These are phyloP conservation scores for Lactifluus pinguis DNA, from an alignment of 768 basidiomycete species.

Conservation along the genomic window DNA sequence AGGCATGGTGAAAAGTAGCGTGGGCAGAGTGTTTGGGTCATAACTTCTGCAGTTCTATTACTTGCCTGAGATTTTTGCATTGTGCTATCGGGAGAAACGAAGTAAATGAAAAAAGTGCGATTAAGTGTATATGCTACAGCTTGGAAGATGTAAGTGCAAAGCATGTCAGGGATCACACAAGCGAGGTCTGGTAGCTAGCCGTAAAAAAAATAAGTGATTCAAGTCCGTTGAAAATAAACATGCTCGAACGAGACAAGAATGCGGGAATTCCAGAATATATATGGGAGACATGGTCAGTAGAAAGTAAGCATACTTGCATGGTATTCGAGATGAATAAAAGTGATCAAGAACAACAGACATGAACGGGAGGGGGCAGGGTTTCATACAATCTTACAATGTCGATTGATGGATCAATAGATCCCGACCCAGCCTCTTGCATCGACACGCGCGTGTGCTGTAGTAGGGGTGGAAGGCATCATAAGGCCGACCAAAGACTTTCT, in stretches of 20 bases:
- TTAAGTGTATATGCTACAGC: slow-evolving; percentile 13
- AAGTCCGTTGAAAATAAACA: slow-evolving; percentile 16
- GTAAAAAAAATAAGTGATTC: slow-evolving; percentile 4
- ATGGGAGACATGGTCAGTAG: not conserved
- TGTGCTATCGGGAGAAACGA: not conserved
- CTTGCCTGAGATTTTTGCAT: not conserved
- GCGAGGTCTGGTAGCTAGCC: not conserved
- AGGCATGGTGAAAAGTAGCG: slow-evolving; percentile 72
- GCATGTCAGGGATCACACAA: slow-evolving; percentile 12
- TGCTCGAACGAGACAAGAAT: not conserved
- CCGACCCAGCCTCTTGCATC: slow-evolving; percentile 78
- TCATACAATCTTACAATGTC: not conserved
- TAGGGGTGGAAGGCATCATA: slow-evolving; percentile 59
- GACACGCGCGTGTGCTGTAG: slow-evolving; percentile 74
- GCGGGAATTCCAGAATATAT: not conserved
- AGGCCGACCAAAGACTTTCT: slow-evolving; percentile 69
- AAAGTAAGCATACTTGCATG: not conserved
- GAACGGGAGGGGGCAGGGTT: too few relatives aligned
- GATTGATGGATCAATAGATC: slow-evolving; percentile 28
- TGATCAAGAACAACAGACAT: not conserved
- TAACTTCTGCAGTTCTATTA: not conserved
- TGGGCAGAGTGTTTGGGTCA: slow-evolving; percentile 67
- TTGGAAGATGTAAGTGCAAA: slow-evolving; percentile 11
- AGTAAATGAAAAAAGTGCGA: slow-evolving; percentile 2
- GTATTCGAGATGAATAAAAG: not conserved